A percentile compares a stretch with the other conserved stretches of the same genome.
These are phyloP conservation scores for Tulasnella sp. DNA, from an alignment of 768 basidiomycete species.

Conservation along the genomic window DNA sequence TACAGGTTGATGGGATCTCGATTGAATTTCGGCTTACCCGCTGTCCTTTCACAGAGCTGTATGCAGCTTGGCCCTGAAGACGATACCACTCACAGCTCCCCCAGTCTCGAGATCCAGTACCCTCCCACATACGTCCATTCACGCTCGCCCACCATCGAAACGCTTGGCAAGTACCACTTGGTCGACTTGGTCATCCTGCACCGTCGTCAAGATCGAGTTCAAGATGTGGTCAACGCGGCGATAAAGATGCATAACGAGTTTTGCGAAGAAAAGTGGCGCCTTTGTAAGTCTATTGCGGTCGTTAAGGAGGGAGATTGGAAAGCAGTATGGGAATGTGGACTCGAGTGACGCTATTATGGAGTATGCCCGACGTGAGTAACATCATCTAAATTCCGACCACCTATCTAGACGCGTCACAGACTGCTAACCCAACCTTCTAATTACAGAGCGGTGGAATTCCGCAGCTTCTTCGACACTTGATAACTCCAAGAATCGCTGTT, in stretches of 20 bases:
- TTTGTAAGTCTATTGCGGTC: background rate
- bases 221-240: background rate
- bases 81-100: background rate
- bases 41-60: background rate
- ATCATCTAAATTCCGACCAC: too few species aligned
- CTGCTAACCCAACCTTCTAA: too few species aligned
- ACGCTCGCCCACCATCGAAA: background rate
- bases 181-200: background rate
- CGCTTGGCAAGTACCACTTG: background rate
- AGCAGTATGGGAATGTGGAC: background rate
- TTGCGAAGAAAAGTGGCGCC: background rate
- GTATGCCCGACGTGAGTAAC: too few species aligned
- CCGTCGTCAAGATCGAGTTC: slow-evolving; percentile 3
- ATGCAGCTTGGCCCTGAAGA: too few species aligned
- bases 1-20: background rate
- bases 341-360: slow-evolving; percentile 10
- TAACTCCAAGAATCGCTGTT: too few species aligned
- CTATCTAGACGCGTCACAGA: too few species aligned
- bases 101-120: background rate
- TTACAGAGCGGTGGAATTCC: too few species aligned
- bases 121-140: background rate
- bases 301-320: background rate
- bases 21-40: background rate
- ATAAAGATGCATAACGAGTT: background rate
- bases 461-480: too few species aligned